Conservation (phyloP, 2,329 filamentous ascomycete genomes). For the Calonectria pauciramosa region DNA sequence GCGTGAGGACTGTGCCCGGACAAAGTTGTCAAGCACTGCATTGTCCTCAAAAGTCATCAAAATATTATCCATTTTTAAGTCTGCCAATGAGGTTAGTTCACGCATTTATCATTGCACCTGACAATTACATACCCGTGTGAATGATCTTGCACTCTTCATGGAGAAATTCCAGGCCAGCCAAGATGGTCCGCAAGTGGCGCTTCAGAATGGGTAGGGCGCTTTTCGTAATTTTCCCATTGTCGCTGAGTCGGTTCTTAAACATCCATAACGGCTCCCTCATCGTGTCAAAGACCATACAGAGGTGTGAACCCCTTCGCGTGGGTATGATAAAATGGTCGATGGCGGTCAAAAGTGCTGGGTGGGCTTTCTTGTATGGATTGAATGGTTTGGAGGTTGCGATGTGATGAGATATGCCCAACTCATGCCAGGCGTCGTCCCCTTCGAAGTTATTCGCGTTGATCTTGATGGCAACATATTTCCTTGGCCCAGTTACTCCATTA, state of each 20-base stretch:
- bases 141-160: conserved; percentile 59
- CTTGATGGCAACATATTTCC: conserved; percentile 40
- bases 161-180: conserved; percentile 57
- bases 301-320: conserved; percentile 47
- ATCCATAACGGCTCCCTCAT: conserved; percentile 56
- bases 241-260: conserved; percentile 52
- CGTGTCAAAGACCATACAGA: conserved; percentile 53
- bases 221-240: conserved; percentile 36
- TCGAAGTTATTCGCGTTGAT: conserved; percentile 38
- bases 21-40: conserved; percentile 35
- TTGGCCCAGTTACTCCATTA: conserved; percentile 15
- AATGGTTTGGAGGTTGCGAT: conserved; percentile 22
- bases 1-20: conserved; percentile 27
- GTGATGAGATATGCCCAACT: conserved; percentile 33
- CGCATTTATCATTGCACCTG: background rate
- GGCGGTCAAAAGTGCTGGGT: conserved; percentile 46
- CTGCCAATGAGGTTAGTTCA: conserved; percentile 22
- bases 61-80: conserved; percentile 43
- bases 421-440: conserved; percentile 39
- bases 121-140: conserved; percentile 54
- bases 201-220: conserved; percentile 49
- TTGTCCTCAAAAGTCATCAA: conserved; percentile 40
- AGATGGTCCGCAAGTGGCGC: conserved; percentile 48
- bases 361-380: conserved; percentile 45
- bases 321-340: conserved; percentile 49